Evolutionary conservation across 2,329 filamentous ascomycete genomes (phyloP), one percentile per base, ranked within the genome.

Genomic region (Fusarium siculi): DNA sequence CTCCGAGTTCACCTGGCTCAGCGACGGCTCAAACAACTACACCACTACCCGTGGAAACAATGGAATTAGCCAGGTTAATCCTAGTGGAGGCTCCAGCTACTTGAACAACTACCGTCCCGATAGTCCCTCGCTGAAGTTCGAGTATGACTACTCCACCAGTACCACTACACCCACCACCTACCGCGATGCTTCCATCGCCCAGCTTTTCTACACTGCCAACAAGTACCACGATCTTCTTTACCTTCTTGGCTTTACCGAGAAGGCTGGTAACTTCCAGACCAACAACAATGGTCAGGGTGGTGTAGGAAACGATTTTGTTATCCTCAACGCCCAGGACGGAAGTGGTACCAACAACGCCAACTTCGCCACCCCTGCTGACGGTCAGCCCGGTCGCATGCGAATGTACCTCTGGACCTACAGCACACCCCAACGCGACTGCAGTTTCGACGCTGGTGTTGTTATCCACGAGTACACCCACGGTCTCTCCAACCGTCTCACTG

Each of bases 171-270:
- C 83, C 3, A 75, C 76, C 23, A 70, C 69, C 4, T 91, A 90
- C 77, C 79, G 81, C 8, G 85, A 90, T 52, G 87, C 88, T 4
- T 89, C 89, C 1, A 81, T 88, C 57, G 85, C 87, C 0, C 89
- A 91, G 79, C 84, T 90, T 9, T 91, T 89, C 81, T 91, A 91
- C 82, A 89, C 87, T 0, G 82, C 85, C 39, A 90, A 91, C 82
- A 83, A 82, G 39, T 90, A 88, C 79, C 89, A 91, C 74, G 89
- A 91, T 63, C 77, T 91, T 0, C 83, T 91, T 15, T 87, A 90
- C 73, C 77, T 81, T 10, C 85, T 91, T 1, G 89, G 89, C 9
- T 91, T 91, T 79, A 87, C 82, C 40, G 89, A 91, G 78, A 78
- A 72, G 2, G 88, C 89, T 2, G 89, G 89, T 10, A 91, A 91